These are phyloP conservation scores for Debaryomyces castellii DNA, from an alignment of 805 yeast genomes.

Conservation along the genomic window DNA sequence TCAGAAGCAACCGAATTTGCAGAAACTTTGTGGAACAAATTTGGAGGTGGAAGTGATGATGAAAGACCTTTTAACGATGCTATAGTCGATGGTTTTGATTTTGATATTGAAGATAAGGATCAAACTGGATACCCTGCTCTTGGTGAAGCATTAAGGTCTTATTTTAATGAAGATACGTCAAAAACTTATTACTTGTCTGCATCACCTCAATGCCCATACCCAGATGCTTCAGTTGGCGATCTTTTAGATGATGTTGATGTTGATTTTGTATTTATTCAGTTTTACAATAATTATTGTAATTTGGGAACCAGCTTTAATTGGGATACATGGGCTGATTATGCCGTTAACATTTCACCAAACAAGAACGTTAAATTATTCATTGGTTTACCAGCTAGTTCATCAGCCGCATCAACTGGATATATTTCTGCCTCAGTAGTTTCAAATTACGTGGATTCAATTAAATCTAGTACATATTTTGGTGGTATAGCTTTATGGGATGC, in stretches of 20 bases:
- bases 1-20: slow-evolving; percentile 57
- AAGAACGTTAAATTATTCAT: slow-evolving; percentile 64
- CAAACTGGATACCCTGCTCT: slow-evolving; percentile 23
- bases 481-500: slow-evolving; percentile 41
- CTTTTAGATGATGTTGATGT: slow-evolving; percentile 50
- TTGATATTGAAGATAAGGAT: slow-evolving; percentile 26
- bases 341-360: slow-evolving; percentile 55
- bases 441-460: slow-evolving; percentile 13
- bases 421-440: slow-evolving; percentile 18
- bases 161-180: slow-evolving; percentile 26
- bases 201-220: slow-evolving; percentile 90
- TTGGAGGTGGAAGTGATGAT: slow-evolving; percentile 26
- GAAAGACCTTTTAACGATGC: slow-evolving; percentile 28
- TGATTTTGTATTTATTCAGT: slow-evolving; percentile 83
- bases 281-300: slow-evolving; percentile 82
- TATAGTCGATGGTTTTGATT: slow-evolving; percentile 32
- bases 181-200: slow-evolving; percentile 75
- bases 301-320: slow-evolving; percentile 53
- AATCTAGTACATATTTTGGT: slow-evolving; percentile 27
- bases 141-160: slow-evolving; percentile 24
- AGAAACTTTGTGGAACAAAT: slow-evolving; percentile 32
- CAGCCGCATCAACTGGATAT: slow-evolving; percentile 45
- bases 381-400: slow-evolving; percentile 63
- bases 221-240: slow-evolving; percentile 52
- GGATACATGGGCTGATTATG: slow-evolving; percentile 72